Percentiles rank a stretch among this genome's conserved stretches.
Conservation (phyloP, 108 stramenopile genomes). For the Stephanodiscus triporus region DNA sequence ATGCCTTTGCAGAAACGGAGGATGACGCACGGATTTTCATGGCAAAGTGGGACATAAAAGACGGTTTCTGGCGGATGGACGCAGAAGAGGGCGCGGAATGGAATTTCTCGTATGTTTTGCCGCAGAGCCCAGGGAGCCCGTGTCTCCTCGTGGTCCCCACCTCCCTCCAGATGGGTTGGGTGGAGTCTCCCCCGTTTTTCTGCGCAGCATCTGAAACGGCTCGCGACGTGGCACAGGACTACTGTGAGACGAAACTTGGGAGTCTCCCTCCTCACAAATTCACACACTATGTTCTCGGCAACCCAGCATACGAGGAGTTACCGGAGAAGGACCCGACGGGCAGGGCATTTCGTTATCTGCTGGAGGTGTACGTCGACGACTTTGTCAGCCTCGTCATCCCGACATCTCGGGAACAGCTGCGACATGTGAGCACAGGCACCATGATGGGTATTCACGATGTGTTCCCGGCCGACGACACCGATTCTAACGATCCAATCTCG, state of each 20-base stretch:
- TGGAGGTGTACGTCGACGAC: constrained; percentile 41
- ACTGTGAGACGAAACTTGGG: constrained; percentile 10
- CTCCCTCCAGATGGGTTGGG: constrained; percentile 51
- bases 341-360: not conserved
- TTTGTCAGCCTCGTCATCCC: constrained; percentile 14
- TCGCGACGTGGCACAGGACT: constrained; percentile 37
- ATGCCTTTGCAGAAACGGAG: constrained; percentile 2
- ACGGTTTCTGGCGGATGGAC: constrained; percentile 28
- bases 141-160: constrained; percentile 34
- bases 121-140: constrained; percentile 5
- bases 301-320: too few relatives aligned
- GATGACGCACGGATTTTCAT: constrained; percentile 11
- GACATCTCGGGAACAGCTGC: constrained; percentile 9
- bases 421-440: constrained; percentile 6
- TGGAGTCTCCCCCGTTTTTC: constrained; percentile 47
- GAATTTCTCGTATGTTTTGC: constrained; percentile 35
- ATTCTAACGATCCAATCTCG: constrained; percentile 41
- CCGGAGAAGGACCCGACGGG: not conserved
- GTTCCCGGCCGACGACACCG: constrained; percentile 8
- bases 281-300: not conserved
- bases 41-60: constrained; percentile 27
- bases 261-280: constrained; percentile 18
- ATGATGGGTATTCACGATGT: too few relatives aligned
- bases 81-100: constrained; percentile 11
- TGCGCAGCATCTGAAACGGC: constrained; percentile 50